Base-by-base conservation (phyloP, 1,284 basidiomycete species). In the Cryptococcus depauperatus region DNA sequence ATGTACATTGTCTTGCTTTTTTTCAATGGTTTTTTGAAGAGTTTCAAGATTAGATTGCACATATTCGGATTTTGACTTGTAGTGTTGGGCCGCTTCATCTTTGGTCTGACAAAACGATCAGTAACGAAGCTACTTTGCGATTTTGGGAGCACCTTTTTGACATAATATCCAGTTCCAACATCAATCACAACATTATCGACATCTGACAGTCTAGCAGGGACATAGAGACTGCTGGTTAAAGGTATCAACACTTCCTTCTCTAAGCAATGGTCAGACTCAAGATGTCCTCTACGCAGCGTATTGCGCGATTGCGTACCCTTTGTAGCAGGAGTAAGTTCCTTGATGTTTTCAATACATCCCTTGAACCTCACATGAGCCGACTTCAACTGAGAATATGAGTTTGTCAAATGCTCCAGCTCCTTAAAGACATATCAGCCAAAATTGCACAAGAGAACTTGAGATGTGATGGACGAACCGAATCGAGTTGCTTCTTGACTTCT, bases 111-210 rank as follows among this genome's bases (percentile, higher is more conserved):
- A 6, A 23, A 30, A 34, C 23, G 37, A n/a, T 39, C 23, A 39
- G 29, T n/a, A 28, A 21, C 18, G 21, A 16, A 33, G 21, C 5
- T 3, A 35, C 25, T 22, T 14, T 23, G 30, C 8, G 10, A 21
- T 3, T 22, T 10, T 16, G 13, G 35, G 45, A 75, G 48, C 45
- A 89, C 91, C 79, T 96, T 97, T 69, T 88, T 83, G 16, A 98
- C 84, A 62, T 85, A 97, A 72, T 96, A 98, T 0, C 93, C 93
- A 0, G 93, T 97, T 2, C 93, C 93, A 26, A 98, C 79, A 66
- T 98, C 93, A 16, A 98, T 82, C 48, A 97, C 83, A 39, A 98
- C 91, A 55, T 88, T 80, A 40, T 90, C 83, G 2, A 79, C 70
- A 63, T 96, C 85, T 22, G 76, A 76, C 28, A 97, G 76, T 70